phyloP scores from a whole-genome alignment of 371 early-diverging fungal genomes.

The Batrachochytrium dendrobatidis region DNA sequence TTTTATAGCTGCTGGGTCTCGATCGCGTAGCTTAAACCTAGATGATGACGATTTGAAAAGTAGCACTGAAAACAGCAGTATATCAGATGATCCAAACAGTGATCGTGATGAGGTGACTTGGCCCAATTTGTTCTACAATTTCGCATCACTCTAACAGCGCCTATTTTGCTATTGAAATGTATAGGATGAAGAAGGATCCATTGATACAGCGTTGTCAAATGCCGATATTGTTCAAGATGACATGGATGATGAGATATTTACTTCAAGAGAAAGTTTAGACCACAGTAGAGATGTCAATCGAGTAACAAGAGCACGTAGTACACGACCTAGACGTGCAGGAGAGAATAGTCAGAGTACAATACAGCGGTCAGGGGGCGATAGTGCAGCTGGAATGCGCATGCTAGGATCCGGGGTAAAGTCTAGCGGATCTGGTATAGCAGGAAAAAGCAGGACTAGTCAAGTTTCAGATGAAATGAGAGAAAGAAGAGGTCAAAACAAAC shows the following conservation, averaged over 20 bases:
- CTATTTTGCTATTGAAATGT: neutral
- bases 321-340: neutral
- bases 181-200: conserved; percentile 3
- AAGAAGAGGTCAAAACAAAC: no score
- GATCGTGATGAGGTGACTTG: conserved; percentile 3
- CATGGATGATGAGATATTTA: conserved; percentile 8
- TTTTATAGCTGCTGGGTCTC: conserved; percentile 14
- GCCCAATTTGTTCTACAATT: neutral
- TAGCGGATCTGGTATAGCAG: no score
- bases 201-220: conserved; percentile 8
- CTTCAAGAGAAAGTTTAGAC: neutral
- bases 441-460: no score
- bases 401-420: no score
- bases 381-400: no score
- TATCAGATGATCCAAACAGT: conserved; percentile 2
- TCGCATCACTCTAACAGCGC: neutral
- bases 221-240: conserved; percentile 10
- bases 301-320: neutral
- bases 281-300: neutral
- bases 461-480: no score
- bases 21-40: conserved; percentile 7
- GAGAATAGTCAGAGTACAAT: neutral
- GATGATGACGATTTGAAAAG: conserved; percentile 10
- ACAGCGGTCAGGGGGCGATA: neutral
- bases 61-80: no score